phyloP scores from a whole-genome alignment of 1,284 basidiomycete genomes.

The Agaricales sp. region DNA sequence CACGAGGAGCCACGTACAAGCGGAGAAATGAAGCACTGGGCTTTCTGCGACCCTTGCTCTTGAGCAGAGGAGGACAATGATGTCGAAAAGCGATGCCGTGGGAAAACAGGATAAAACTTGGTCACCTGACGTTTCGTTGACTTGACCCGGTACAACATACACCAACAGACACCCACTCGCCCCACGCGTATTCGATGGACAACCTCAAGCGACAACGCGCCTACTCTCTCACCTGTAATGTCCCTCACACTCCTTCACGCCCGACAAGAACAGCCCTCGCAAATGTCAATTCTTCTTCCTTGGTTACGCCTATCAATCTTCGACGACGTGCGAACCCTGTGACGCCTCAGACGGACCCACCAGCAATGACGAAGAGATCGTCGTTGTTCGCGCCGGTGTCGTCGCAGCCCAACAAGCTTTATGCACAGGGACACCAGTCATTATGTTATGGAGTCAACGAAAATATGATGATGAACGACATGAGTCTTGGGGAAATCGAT shows the following conservation, averaged over 20 bases:
- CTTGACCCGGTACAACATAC: conserved; percentile 6
- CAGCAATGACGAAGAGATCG: neutral
- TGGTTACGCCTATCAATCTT: neutral
- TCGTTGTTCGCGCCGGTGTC: neutral
- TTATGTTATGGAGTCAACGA: neutral
- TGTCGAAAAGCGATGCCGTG: too few relatives aligned
- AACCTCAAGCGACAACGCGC: neutral
- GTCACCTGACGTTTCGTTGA: too few relatives aligned
- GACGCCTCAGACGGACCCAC: neutral
- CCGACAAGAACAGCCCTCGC: neutral
- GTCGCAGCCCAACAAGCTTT: neutral
- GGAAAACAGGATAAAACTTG: too few relatives aligned
- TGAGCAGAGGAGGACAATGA: too few relatives aligned
- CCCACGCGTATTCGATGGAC: neutral
- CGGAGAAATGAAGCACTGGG: too few relatives aligned
- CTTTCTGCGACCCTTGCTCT: too few relatives aligned
- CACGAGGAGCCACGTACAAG: too few relatives aligned
- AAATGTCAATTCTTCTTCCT: neutral
- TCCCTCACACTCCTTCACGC: neutral
- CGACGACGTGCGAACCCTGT: neutral
- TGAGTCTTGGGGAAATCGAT: neutral
- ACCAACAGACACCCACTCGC: neutral
- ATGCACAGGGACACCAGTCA: neutral
- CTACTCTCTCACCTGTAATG: neutral
- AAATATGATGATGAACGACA: neutral